A percentile compares a stretch with the other conserved stretches of the same genome.
Conservation (phyloP, 768 basidiomycete species). For the Rhodosporidiobolus odoratus region DNA sequence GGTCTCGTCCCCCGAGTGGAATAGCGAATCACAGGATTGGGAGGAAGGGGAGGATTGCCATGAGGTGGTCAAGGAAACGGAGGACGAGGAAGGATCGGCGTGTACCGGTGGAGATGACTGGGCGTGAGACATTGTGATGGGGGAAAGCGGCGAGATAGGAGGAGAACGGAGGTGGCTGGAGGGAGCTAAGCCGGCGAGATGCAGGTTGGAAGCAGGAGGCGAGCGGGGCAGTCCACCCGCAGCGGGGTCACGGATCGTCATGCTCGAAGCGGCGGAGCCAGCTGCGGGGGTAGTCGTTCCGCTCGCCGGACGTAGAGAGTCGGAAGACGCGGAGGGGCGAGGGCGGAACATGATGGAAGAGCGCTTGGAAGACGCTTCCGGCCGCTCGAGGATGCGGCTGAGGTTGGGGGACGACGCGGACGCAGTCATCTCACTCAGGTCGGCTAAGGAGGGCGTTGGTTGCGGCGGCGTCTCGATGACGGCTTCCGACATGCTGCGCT, state of each 20-base stretch:
- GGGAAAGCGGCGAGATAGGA: neutral
- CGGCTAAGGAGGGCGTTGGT: neutral
- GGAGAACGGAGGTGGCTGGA: neutral
- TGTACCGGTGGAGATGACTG: neutral
- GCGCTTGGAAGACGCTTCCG: constrained; percentile 4
- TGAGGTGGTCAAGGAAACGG: neutral
- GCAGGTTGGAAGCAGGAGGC: neutral
- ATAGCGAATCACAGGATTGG: constrained; percentile 1
- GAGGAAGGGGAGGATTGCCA: constrained; percentile 4
- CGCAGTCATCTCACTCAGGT: neutral
- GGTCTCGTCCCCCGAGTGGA: constrained; percentile 16
- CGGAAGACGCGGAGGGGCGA: neutral
- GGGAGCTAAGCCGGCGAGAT: neutral
- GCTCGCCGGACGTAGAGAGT: neutral
- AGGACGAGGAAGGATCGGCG: neutral
- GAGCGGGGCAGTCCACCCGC: neutral
- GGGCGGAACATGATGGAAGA: neutral
- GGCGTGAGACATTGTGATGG: neutral
- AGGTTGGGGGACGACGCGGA: constrained; percentile 21
- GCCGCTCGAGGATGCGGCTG: constrained; percentile 23
- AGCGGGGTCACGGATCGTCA: neutral
- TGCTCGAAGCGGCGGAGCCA: neutral
- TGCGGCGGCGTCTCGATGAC: neutral
- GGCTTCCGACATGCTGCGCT: neutral
- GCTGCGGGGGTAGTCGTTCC: neutral